Conservation (phyloP, 2,329 filamentous ascomycete species). For the Ceratocystis cacaofunesta region DNA sequence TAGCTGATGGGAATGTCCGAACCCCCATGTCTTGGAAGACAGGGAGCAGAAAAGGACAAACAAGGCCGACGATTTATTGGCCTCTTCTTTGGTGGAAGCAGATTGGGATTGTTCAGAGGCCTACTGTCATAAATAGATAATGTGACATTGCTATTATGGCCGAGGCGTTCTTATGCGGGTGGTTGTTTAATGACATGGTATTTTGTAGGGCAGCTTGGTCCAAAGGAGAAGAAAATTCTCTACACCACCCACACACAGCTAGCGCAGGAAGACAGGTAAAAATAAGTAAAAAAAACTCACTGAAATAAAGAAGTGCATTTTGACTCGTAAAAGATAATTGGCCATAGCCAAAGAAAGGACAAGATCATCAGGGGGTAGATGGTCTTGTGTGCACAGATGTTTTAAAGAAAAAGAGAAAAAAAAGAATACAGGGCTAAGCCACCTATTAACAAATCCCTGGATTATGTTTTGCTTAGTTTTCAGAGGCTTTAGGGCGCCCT, state of each 20-base stretch:
- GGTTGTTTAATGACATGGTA: neutral
- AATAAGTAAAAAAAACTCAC: neutral
- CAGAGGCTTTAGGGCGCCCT: too few relatives aligned
- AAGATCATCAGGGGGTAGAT: conserved; percentile 4
- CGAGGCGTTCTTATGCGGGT: too few relatives aligned
- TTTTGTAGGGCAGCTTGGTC: neutral
- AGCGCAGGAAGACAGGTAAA: neutral
- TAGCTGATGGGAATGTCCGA: too few relatives aligned
- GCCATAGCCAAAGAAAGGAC: neutral
- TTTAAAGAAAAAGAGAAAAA: neutral
- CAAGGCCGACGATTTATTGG: too few relatives aligned
- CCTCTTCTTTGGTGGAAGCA: too few relatives aligned
- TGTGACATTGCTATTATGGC: too few relatives aligned
- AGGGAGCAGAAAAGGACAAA: too few relatives aligned
- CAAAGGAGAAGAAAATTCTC: neutral
- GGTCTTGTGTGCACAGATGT: neutral
- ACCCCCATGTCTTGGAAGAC: too few relatives aligned
- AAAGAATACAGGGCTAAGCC: neutral
- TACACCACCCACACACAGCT: neutral
- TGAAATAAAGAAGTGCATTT: neutral
- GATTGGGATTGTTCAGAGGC: too few relatives aligned
- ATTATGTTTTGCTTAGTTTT: too few relatives aligned
- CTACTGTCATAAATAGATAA: too few relatives aligned
- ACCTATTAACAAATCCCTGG: neutral
- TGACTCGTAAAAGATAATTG: neutral